These are phyloP conservation scores for Metrosideros polymorpha DNA, from an alignment of 441 rosid species.

Conservation along the genomic window DNA sequence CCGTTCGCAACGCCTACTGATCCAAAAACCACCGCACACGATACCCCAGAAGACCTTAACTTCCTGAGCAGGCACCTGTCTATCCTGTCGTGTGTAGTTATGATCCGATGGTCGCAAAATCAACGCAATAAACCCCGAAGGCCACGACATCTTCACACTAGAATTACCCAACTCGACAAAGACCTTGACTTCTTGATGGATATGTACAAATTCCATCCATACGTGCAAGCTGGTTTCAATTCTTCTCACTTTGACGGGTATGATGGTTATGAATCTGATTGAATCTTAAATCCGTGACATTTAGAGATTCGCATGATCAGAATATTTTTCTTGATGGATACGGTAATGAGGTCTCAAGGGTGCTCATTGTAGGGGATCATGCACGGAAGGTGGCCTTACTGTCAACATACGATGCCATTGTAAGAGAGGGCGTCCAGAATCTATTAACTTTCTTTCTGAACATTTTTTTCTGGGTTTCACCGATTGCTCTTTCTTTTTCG, in stretches of 20 bases:
- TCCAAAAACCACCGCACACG: not conserved
- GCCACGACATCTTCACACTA: not conserved
- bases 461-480: not conserved
- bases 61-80: no score
- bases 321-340: not conserved
- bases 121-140: not conserved
- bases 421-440: no score
- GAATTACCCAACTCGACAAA: not conserved
- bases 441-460: not conserved
- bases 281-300: not conserved
- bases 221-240: not conserved
- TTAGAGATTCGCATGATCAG: not conserved
- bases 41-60: no score
- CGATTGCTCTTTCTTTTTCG: not conserved
- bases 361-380: not conserved
- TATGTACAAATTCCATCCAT: not conserved
- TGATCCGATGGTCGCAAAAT: no score
- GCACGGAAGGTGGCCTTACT: not conserved
- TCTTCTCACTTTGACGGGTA: not conserved
- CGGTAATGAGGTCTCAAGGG: not conserved
- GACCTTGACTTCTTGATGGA: not conserved
- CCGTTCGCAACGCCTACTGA: not conserved
- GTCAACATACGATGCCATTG: not conserved
- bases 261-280: not conserved
- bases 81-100: no score